Conservation (phyloP, 768 basidiomycete genomes). For the Amanita fuliginea region DNA sequence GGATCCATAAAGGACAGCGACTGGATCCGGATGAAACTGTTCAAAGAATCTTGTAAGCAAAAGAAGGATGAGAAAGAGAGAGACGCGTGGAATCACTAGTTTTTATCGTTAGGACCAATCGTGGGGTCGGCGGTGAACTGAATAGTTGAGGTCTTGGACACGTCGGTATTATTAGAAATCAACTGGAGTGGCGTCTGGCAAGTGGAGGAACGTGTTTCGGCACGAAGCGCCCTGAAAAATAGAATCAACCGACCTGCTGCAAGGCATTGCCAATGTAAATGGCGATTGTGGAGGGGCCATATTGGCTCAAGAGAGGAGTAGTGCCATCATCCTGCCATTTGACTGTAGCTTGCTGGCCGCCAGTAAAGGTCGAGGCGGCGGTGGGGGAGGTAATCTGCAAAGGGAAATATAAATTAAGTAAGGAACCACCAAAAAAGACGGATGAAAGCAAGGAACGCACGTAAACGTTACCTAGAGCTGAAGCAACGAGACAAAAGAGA, state of each 20-base stretch:
- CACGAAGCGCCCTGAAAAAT: neutral
- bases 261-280: conserved; percentile 54
- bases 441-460: neutral
- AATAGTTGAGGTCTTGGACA: conserved; percentile 33
- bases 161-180: conserved; percentile 37
- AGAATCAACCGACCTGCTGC: conserved; percentile 39
- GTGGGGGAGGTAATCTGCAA: conserved; percentile 51
- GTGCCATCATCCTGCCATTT: conserved; percentile 48
- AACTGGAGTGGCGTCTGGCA: conserved; percentile 43
- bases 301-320: conserved; percentile 35
- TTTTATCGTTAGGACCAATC: conserved; percentile 41
- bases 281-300: conserved; percentile 40
- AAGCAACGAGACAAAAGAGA: neutral
- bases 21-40: conserved; percentile 71
- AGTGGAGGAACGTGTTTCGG: neutral
- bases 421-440: neutral
- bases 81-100: conserved; percentile 37
- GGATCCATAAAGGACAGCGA: conserved; percentile 46
- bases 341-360: conserved; percentile 38
- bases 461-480: neutral
- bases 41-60: conserved; percentile 2
- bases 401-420: neutral
- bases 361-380: conserved; percentile 30
- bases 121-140: conserved; percentile 37
- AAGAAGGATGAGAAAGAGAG: neutral